Conservation (phyloP, 257 asterid species). For the Petrea volubilis region DNA sequence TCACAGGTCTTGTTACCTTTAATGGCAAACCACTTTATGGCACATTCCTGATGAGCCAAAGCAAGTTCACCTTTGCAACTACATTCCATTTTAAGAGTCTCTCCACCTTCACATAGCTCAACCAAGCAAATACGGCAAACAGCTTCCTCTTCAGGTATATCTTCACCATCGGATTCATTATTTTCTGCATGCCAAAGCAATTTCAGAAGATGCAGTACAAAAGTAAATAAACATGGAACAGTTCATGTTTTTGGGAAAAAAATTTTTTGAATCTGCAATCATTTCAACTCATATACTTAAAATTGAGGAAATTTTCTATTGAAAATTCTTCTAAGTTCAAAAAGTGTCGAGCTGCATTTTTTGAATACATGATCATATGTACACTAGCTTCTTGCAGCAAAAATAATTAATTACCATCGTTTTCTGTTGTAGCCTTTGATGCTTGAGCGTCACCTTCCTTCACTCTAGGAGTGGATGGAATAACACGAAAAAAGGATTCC, state of each 20-base stretch:
- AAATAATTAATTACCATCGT: slow-evolving; percentile 41
- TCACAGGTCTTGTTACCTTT: slow-evolving; percentile 95
- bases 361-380: not conserved
- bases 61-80: slow-evolving; percentile 97
- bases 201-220: too few species aligned
- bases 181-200: slow-evolving; percentile 43
- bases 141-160: slow-evolving; percentile 84
- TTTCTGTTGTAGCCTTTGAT: slow-evolving; percentile 30
- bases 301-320: not conserved
- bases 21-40: slow-evolving; percentile 81
- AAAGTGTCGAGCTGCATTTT: too few species aligned
- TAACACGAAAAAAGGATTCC: slow-evolving; percentile 79
- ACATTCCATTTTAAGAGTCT: slow-evolving; percentile 90
- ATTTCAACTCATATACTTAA: not conserved
- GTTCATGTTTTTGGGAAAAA: not conserved
- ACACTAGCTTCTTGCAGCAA: not conserved
- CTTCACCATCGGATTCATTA: slow-evolving; percentile 66
- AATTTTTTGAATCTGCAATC: not conserved
- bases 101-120: slow-evolving; percentile 92
- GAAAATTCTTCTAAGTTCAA: too few species aligned
- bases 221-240: too few species aligned
- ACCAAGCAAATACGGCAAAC: slow-evolving; percentile 87
- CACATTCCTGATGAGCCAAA: slow-evolving; percentile 91
- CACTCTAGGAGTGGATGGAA: slow-evolving; percentile 74
- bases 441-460: slow-evolving; percentile 43